Evolutionary conservation across 345 rosid species (phyloP), one percentile per base, ranked within the genome.

Genomic region (Adansonia digitata): DNA sequence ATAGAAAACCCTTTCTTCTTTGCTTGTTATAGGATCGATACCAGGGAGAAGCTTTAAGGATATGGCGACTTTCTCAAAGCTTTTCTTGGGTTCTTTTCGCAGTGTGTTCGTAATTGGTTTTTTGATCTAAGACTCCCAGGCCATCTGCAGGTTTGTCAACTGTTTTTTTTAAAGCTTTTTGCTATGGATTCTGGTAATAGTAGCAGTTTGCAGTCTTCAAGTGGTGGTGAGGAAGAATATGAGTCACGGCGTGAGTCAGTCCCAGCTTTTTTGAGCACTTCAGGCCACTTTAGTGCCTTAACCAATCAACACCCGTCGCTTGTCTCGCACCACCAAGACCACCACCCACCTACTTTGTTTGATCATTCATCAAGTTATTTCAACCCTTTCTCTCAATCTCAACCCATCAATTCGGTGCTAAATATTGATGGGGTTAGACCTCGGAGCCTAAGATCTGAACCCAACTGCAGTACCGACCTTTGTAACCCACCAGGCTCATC

Each of bases 171-270:
- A 18, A 15, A 53, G 46, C 15, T 72, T 60, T 39, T 2, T n/a
- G 68, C 59, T 37, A 94, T 94, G 93, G 94, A 89, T 83, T 94
- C 98, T 35, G 85, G 91, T 35, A 90, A 92, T 34, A 89, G 92
- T 74, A 89, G 88, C 8, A 90, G 92, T 74, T 68, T 87, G 76
- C 92, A 90, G 59, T 90, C 97, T 20, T 90, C 98, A 29, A 89
- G 92, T 59, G 95, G 87, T 24, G 94, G 85, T 7, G 92, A 83
- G 26, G 79, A 92, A 45, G 97, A 94, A 43, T 85, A 85, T 77
- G 85, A 87, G 73, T 86, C 97, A 40, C 82, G 86, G 55, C 60
- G 79, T 14, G 86, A 82, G 51, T 80, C 88, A 24, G 26, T 70
- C 2, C 69, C 82, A 26, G 56, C 81, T 68, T 86, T 85, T 72